phyloP scores from a whole-genome alignment of 176 grass and related monocot species.

The Puya raimondii region DNA sequence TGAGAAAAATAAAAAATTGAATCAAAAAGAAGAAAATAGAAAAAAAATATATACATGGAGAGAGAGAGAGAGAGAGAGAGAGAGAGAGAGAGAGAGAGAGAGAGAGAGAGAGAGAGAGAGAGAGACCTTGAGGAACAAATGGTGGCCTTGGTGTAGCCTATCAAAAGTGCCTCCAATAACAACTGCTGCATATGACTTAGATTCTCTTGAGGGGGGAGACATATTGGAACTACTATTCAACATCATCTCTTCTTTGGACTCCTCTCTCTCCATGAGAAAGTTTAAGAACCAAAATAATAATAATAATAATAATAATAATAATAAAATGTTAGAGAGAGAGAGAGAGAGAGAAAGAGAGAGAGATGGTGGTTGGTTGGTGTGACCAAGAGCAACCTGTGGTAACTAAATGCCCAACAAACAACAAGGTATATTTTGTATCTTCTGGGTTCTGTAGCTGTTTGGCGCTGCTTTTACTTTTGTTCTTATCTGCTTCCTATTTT shows the following conservation, averaged over 20 bases:
- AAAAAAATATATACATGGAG: background rate
- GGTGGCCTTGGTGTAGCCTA: conserved; percentile 74
- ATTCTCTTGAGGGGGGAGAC: background rate
- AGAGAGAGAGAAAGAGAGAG: background rate
- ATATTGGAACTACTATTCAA: background rate
- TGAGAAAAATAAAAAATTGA: background rate
- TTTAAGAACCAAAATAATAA: background rate
- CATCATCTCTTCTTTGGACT: background rate
- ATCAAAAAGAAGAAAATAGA: conserved; percentile 1
- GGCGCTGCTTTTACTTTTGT: too few species aligned
- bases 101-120: background rate
- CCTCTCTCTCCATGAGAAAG: background rate
- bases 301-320: background rate
- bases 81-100: background rate
- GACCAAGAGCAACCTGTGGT: background rate
- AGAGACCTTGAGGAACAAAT: conserved; percentile 68
- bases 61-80: background rate
- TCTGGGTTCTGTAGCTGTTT: too few species aligned
- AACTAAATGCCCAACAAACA: background rate
- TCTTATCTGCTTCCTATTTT: too few species aligned
- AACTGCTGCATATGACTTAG: conserved; percentile 29
- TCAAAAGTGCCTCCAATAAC: conserved; percentile 93
- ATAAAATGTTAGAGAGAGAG: background rate
- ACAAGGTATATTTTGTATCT: too few species aligned
- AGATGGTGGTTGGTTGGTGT: background rate